Conservation (phyloP, 306 rosid species). For the Canavalia gladiata region DNA sequence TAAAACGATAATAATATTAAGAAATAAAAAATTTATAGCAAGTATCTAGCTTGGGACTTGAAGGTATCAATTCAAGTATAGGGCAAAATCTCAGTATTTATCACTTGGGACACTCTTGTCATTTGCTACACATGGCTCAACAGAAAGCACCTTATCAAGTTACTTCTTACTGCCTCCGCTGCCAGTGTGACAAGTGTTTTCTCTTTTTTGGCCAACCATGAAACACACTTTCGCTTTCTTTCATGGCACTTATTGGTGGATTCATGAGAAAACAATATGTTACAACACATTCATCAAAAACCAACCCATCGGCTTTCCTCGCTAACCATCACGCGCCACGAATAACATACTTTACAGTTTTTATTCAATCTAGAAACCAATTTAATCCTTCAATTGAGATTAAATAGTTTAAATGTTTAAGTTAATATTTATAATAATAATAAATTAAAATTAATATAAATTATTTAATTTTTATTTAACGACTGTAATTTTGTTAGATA, state of each 20-base stretch:
- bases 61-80: neutral
- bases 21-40: neutral
- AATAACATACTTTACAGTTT: too few species aligned
- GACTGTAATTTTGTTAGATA: too few species aligned
- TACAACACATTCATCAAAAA: neutral
- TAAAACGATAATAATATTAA: neutral
- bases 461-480: too few species aligned
- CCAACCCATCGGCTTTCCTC: neutral
- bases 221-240: constrained; percentile 9
- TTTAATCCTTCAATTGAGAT: too few species aligned
- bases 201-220: too few species aligned
- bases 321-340: constrained; percentile 33
- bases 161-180: neutral
- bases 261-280: neutral
- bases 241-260: constrained; percentile 5
- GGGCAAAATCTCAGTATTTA: too few species aligned
- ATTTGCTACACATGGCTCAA: neutral
- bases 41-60: neutral
- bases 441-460: too few species aligned
- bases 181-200: constrained; percentile 37
- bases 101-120: neutral
- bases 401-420: too few species aligned
- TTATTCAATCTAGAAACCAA: too few species aligned
- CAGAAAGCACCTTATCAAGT: neutral
- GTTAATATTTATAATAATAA: too few species aligned